A percentile compares a stretch with the other conserved stretches of the same genome.
phyloP scores from a whole-genome alignment of 106 monocot genomes.

The Agapanthus africanus region DNA sequence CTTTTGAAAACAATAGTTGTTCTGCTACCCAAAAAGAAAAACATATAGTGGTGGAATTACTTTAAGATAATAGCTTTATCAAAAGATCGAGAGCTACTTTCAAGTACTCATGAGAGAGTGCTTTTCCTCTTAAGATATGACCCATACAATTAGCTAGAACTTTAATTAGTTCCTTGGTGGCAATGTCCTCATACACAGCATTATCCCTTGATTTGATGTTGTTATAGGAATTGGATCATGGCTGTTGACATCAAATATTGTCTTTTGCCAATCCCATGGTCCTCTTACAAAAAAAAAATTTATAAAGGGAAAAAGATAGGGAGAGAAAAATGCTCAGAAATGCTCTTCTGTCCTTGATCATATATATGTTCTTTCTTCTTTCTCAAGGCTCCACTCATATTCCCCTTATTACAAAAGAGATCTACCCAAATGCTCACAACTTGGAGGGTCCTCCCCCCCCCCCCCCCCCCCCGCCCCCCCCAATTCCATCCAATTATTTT shows the following conservation, averaged over 20 bases:
- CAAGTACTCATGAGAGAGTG: neutral
- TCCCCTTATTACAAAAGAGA: conserved; percentile 8
- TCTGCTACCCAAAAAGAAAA: neutral
- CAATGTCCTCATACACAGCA: too few relatives aligned
- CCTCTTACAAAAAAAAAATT: too few relatives aligned
- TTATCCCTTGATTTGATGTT: conserved; percentile 18
- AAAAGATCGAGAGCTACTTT: conserved; percentile 11
- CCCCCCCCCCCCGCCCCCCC: too few relatives aligned
- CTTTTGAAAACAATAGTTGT: too few relatives aligned
- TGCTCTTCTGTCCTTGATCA: conserved; percentile 10
- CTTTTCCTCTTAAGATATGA: conserved; percentile 11
- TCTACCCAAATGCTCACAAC: conserved; percentile 10
- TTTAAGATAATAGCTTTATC: conserved; percentile 9
- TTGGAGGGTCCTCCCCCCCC: neutral
- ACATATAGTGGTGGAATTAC: conserved; percentile 7
- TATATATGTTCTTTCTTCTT: conserved; percentile 14
- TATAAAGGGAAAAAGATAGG: neutral
- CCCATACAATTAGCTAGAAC: conserved; percentile 14
- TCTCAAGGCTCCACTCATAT: conserved; percentile 13
- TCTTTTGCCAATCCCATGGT: conserved; percentile 2
- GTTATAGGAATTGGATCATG: conserved; percentile 9
- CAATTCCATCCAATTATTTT: neutral
- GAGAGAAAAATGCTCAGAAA: conserved; percentile 6
- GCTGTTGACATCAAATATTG: conserved; percentile 9
- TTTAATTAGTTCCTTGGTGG: conserved; percentile 7